A percentile compares a stretch with the other conserved stretches of the same genome.
phyloP scores from a whole-genome alignment of 495 filamentous ascomycete species.

The Saxispiralis lemnorum region DNA sequence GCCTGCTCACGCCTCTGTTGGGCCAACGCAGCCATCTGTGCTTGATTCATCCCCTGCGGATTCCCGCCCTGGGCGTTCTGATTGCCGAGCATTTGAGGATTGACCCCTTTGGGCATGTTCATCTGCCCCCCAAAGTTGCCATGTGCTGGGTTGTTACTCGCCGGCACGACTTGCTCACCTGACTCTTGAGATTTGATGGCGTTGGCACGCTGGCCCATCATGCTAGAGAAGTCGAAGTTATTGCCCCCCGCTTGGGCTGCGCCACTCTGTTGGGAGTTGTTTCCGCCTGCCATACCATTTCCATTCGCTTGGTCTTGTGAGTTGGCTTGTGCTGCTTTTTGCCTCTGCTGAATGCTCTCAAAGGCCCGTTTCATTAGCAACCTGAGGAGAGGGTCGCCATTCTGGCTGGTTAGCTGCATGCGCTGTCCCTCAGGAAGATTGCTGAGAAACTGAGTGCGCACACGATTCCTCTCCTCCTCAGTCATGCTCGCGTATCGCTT shows the following conservation, averaged over 20 bases:
- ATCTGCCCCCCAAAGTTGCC: constrained; percentile 5
- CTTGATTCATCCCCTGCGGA: constrained; percentile 7
- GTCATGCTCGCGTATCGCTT: neutral
- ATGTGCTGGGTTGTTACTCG: constrained; percentile 36
- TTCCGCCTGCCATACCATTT: neutral
- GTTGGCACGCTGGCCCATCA: constrained; percentile 44
- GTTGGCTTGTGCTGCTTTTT: neutral
- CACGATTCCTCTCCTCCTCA: neutral
- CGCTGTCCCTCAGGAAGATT: neutral
- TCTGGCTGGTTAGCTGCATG: neutral
- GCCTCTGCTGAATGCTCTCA: constrained; percentile 2
- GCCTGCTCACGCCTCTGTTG: constrained; percentile 12
- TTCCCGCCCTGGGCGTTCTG: constrained; percentile 4
- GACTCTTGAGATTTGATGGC: constrained; percentile 45
- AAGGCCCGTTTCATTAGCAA: neutral
- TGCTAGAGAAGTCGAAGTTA: constrained; percentile 17
- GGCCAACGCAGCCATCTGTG: constrained; percentile 6
- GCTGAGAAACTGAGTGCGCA: neutral
- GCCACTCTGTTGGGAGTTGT: neutral
- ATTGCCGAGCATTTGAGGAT: constrained; percentile 14
- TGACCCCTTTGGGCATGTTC: constrained; percentile 14
- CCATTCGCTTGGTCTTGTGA: neutral
- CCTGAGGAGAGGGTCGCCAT: neutral
- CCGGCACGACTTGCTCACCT: constrained; percentile 49
- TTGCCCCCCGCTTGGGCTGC: constrained; percentile 24